Base-by-base conservation (phyloP, 306 rosid species). In the Lithocarpus polystachyus region DNA sequence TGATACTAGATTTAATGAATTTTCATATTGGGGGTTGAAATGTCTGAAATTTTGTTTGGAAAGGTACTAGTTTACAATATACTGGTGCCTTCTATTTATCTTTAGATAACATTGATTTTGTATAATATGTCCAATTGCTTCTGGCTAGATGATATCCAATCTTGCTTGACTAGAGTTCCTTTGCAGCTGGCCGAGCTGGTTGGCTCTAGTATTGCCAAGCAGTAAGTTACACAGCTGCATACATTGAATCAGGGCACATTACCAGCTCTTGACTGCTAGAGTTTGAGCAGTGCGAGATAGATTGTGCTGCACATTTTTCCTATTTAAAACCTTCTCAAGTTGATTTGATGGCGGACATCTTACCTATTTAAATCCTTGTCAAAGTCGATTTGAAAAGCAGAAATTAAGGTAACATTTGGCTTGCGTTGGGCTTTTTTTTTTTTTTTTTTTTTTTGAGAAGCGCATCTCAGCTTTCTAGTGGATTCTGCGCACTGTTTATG, bases 181-280 rank as follows among this genome's bases (percentile, higher is more conserved):
- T 51, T 79, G 97, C 94, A 84, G 92, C 90, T 92, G 92, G 94
- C 97, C 93, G 92, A 91, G 89, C 88, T 89, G 93, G 78, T 77
- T 88, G 85, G 88, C 90, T 73, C 11, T 28, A 90, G 89, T 84
- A 56, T 73, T 81, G 90, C 86, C 80, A 82, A 75, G 82, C 94
- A 83, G 94, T 86, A 94, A 94, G 97, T 90, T 72, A 78, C 57
- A 67, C 92, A 84, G 96, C 92, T 92, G 98, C 98, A 73, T 65
- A 80, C 87, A 68, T 82, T 83, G 31, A 89, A 68, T 75, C 9
- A 20, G 55, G 77, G 90, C 90, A 65, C 88, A 48, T 33, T 78
- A 89, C 94, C 94, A 92, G 93, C 94, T 90, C 98, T 91, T 92
- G 84, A 81, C 97, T 80, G 87, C 91, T 22, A 3, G 60, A 89